Base-by-base conservation (phyloP, 2,329 filamentous ascomycete species). In the Xylariomycetidae sp. region DNA sequence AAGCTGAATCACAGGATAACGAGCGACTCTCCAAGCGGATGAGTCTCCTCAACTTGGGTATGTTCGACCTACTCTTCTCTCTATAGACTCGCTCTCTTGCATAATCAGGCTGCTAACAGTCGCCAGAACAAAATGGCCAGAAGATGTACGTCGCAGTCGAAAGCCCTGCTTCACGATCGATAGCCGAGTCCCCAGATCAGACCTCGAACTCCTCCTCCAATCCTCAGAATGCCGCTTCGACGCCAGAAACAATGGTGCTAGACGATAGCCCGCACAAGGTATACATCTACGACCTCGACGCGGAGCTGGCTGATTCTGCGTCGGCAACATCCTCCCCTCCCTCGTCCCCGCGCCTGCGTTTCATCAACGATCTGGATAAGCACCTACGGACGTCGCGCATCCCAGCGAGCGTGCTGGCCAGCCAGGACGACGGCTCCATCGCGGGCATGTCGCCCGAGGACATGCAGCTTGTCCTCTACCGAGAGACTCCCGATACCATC, bases 251-350 rank as follows among this genome's bases (percentile, higher is more conserved):
- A 36, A 95, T 96, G 90, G 74, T 83, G 37, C 57, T 96, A 40
- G 89, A 96, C 61, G 82, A 95, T 60, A 82, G 85, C 19, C 84
- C 85, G 50, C 72, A 94, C 64, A 85, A 83, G 53, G 78, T 95
- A 39, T 95, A 92, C 68, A 88, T 98, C 48, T 82, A 89, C 66
- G 80, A 93, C 59, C 70, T 98, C 8, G 88, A 94, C 54, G 83
- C 83, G 48, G 90, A 96, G 61, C 74, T 96, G 19, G n/a, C n/a
- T n/a, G n/a, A n/a, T 81, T 82, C 10, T 65, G 64, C 14, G 31
- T 34, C 29, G 42, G 37, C 9, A 36, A 39, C 29, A 26, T 27
- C 24, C 35, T 34, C 29, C 10, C 10, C 28, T 14, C 13, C 25
- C 13, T 13, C 25, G 8, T 44, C 48, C 35, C 61, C 67, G 46